phyloP scores from a whole-genome alignment of 495 filamentous ascomycete genomes.

The Lindgomyces ingoldianus region DNA sequence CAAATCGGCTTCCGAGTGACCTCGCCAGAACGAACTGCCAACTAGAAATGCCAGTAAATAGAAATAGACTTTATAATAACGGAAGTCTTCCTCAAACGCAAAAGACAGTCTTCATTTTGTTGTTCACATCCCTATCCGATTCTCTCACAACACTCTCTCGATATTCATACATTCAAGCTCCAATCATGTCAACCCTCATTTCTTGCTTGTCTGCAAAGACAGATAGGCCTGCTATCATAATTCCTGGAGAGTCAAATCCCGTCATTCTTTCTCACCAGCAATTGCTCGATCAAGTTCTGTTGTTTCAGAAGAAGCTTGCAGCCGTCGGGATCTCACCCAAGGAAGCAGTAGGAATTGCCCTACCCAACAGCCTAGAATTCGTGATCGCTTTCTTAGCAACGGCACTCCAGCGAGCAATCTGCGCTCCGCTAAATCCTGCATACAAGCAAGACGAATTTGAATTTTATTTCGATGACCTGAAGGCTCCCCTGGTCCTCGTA shows the following conservation, averaged over 20 bases:
- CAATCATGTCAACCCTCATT: constrained; percentile 22
- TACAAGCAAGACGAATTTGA: constrained; percentile 29
- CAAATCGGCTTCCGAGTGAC: background rate
- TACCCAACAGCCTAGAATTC: constrained; percentile 34
- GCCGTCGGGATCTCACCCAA: constrained; percentile 30
- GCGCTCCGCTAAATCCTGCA: constrained; percentile 23
- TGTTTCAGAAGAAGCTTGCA: constrained; percentile 34
- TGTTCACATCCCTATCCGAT: background rate
- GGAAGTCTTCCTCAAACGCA: background rate
- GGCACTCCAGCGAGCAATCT: constrained; percentile 16
- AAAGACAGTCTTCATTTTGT: background rate
- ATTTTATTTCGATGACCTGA: constrained; percentile 26
- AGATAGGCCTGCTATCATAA: constrained; percentile 28
- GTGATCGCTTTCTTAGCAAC: constrained; percentile 26
- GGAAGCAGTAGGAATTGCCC: constrained; percentile 35
- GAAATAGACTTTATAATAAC: background rate
- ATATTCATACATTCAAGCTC: background rate
- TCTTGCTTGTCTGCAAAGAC: constrained; percentile 24
- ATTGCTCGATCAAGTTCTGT: constrained; percentile 20
- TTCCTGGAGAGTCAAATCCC: constrained; percentile 23
- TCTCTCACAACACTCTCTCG: background rate
- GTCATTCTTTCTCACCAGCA: constrained; percentile 27
- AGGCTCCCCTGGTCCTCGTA: constrained; percentile 18
- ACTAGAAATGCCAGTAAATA: too few relatives aligned
- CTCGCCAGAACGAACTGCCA: background rate